Base-by-base conservation (phyloP, 1,284 basidiomycete genomes). In the Pterulicium gracile region DNA sequence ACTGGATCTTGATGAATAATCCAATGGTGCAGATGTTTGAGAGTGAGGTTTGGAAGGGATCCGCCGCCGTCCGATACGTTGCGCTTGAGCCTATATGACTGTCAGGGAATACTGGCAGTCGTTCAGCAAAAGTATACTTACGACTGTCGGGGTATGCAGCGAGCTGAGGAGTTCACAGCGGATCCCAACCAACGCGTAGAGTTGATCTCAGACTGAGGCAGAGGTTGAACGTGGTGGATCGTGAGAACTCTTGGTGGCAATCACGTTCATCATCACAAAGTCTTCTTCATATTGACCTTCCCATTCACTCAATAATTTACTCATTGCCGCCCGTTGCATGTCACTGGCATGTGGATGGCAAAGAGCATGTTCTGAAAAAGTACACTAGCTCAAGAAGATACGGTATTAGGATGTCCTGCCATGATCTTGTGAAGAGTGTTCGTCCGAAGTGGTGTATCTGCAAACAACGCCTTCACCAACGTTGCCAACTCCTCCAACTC, bases 401-500 rank as follows among this genome's bases (percentile, higher is more conserved):
- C n/a, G n/a, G n/a, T 7, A 7, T 7, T 32, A 45, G 80, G 75
- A 60, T 83, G 80, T 17, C 80, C 79, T 41, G 64, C 66, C 58
- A 72, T 61, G 42, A 91, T 64, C 62, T 81, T 87, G 50, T 79
- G 77, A 55, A 93, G 81, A n/a, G 85, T 85, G 52, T 73, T 83
- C 44, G 82, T 74, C 56, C 93, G 74, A 57, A 91, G 65, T 32
- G 79, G 74, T n/a, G 87, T 91, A 59, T 95, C 92, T 18, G 93
- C 84, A 61, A 98, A 98, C 42, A 98, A 69, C 0, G 92, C 93
- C 42, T 77, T 75, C 34, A 98, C 77, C 24, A 98, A 73, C 50
- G 75, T 74, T 23, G 82, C 79, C 2, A 98, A 71, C 64, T 98
- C 94, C 23, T 86, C 77, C 2, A 83, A 72, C 47, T 83, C 77